phyloP scores from a whole-genome alignment of 2,329 filamentous ascomycete species.

The Shiraia sp. region DNA sequence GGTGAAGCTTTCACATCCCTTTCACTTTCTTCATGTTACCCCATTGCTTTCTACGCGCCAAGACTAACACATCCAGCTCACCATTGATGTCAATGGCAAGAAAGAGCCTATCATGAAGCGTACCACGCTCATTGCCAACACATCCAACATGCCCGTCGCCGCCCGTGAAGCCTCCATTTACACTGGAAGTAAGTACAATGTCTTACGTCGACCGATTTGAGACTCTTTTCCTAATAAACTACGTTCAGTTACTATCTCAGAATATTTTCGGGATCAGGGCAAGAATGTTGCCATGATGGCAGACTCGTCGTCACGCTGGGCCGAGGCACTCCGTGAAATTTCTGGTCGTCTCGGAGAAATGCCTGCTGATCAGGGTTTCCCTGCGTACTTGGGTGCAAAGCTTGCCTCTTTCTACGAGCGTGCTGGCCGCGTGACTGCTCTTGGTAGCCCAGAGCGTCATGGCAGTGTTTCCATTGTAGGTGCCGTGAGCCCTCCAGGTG shows the following conservation, averaged over 20 bases:
- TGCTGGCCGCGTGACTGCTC: constrained; percentile 81
- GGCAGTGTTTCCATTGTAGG: constrained; percentile 98
- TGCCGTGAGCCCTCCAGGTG: constrained; percentile 94
- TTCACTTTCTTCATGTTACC: not conserved
- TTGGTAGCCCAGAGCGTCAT: constrained; percentile 85
- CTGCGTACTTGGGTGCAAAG: constrained; percentile 94
- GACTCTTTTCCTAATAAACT: not conserved
- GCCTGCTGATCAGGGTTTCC: constrained; percentile 99
- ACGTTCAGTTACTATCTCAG: constrained; percentile 67
- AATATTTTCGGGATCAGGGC: constrained; percentile 97
- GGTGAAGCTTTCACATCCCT: constrained; percentile 1
- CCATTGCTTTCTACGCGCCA: not conserved
- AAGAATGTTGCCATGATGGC: constrained; percentile 99
- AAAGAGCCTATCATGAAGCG: constrained; percentile 99
- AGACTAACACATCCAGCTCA: constrained; percentile 58
- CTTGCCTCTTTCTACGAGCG: constrained; percentile 99
- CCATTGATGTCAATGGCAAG: constrained; percentile 90
- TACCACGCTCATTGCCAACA: constrained; percentile 97
- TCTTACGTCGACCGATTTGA: not conserved
- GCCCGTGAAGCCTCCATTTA: constrained; percentile 99
- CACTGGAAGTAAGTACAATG: constrained; percentile 64
- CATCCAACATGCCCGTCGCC: constrained; percentile 99
- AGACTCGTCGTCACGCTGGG: constrained; percentile 97
- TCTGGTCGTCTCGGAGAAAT: constrained; percentile 99
- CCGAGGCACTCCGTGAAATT: constrained; percentile 96